phyloP scores from a whole-genome alignment of 2,329 filamentous ascomycete species.

The Fusarium virguliforme region DNA sequence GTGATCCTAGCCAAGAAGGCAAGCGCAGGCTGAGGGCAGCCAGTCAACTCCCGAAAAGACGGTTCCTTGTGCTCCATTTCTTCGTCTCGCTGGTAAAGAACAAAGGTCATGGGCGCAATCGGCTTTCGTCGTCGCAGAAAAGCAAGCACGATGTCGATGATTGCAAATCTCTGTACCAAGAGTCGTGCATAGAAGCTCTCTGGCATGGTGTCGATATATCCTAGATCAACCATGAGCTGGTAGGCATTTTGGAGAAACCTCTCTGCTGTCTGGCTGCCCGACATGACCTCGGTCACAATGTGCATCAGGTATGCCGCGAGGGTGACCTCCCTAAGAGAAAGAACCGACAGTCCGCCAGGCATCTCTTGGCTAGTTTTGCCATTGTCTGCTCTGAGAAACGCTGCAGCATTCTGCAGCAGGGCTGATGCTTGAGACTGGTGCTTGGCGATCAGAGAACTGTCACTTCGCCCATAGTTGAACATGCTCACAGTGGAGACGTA shows the following conservation, averaged over 20 bases:
- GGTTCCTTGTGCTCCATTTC: not conserved
- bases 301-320: slow-evolving; percentile 26
- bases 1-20: not conserved
- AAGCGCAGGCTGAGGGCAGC: slow-evolving; percentile 1
- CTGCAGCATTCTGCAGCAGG: not conserved
- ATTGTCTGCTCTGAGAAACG: not conserved
- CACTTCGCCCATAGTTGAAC: slow-evolving; percentile 22
- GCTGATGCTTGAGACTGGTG: slow-evolving; percentile 19
- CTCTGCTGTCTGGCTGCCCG: slow-evolving; percentile 14
- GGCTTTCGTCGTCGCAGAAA: slow-evolving; percentile 1
- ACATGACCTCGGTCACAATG: slow-evolving; percentile 27
- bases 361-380: not conserved
- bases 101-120: slow-evolving; percentile 1
- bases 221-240: slow-evolving; percentile 6
- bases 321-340: slow-evolving; percentile 11
- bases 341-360: not conserved
- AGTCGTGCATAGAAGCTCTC: slow-evolving; percentile 3
- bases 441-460: slow-evolving; percentile 9
- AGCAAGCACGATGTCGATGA: slow-evolving; percentile 1
- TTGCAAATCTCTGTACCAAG: slow-evolving; percentile 4
- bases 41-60: slow-evolving; percentile 8
- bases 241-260: slow-evolving; percentile 2
- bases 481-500: slow-evolving; percentile 26
- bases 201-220: slow-evolving; percentile 5
- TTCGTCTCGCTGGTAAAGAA: slow-evolving; percentile 5